These are phyloP conservation scores for Komagataella populi DNA, from an alignment of 805 yeast species.

Conservation along the genomic window DNA sequence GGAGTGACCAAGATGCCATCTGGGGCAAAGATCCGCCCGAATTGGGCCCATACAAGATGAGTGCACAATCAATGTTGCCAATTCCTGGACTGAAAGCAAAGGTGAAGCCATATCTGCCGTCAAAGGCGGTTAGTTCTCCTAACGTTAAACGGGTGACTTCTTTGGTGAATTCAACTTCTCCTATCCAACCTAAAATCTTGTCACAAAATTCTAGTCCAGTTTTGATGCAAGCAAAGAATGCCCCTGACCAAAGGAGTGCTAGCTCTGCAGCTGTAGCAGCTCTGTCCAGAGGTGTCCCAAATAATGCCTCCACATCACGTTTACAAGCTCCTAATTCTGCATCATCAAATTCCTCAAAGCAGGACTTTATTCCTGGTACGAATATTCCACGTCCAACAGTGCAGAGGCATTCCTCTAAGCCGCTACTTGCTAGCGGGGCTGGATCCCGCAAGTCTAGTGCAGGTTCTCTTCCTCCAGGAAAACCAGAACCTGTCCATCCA, in stretches of 20 bases:
- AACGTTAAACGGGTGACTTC: neutral
- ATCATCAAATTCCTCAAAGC: neutral
- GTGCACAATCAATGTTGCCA: slow-evolving; percentile 70
- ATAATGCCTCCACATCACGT: slow-evolving; percentile 15
- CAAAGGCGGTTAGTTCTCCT: slow-evolving; percentile 1
- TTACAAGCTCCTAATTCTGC: slow-evolving; percentile 1
- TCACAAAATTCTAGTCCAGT: slow-evolving; percentile 1
- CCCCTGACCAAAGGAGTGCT: neutral
- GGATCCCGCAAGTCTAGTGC: neutral
- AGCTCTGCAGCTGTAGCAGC: neutral
- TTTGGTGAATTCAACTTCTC: slow-evolving; percentile 3
- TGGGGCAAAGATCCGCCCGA: slow-evolving; percentile 55
- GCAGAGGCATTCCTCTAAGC: neutral
- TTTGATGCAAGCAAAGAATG: neutral
- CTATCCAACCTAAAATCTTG: neutral
- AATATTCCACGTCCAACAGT: slow-evolving; percentile 1
- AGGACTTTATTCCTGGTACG: neutral
- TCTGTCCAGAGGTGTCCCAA: slow-evolving; percentile 36
- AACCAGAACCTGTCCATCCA: slow-evolving; percentile 24
- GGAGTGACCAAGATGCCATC: slow-evolving; percentile 35
- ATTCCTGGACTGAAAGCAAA: slow-evolving; percentile 35
- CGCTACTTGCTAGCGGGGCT: neutral
- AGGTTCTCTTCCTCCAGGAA: slow-evolving; percentile 1
- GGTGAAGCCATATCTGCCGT: slow-evolving; percentile 6
- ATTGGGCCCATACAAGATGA: slow-evolving; percentile 57